Percentiles rank a stretch among this genome's conserved stretches.
Conservation (phyloP, 768 basidiomycete species). For the Fomitopsis pulvina region DNA sequence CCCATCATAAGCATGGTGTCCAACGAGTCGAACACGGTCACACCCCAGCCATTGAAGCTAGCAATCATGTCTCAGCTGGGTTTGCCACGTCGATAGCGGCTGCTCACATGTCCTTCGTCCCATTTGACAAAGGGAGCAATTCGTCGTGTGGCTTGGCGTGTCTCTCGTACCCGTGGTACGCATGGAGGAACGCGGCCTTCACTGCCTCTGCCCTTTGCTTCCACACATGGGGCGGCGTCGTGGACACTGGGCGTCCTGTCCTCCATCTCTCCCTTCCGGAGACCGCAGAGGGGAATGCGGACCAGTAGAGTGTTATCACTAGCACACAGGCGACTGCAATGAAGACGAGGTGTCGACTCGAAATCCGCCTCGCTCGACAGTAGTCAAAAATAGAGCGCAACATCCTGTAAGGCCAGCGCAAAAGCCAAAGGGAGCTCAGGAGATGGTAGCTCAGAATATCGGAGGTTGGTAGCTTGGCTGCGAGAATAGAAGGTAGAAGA, state of each 20-base stretch:
- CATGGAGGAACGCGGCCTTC: conserved; percentile 57
- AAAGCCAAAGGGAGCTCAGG: no score
- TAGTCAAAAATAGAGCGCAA: background rate
- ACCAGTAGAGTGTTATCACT: conserved; percentile 16
- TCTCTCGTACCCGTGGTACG: conserved; percentile 58
- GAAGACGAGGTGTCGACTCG: conserved; percentile 12
- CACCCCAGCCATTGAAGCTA: conserved; percentile 78
- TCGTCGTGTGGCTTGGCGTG: conserved; percentile 63
- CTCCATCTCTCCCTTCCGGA: background rate
- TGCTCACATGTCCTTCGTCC: conserved; percentile 41
- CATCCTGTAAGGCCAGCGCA: background rate
- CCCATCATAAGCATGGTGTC: conserved; percentile 83
- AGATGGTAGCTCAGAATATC: no score
- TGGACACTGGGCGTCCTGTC: background rate
- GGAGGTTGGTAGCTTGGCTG: background rate
- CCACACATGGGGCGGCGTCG: conserved; percentile 36
- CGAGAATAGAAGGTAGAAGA: background rate
- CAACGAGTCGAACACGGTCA: conserved; percentile 71
- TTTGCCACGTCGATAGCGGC: background rate
- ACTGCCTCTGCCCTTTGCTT: conserved; percentile 47
- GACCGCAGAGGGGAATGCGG: conserved; percentile 2
- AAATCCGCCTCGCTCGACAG: conserved; percentile 5
- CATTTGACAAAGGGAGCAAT: conserved; percentile 44
- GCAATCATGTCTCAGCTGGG: background rate
- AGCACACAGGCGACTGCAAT: conserved; percentile 8